phyloP scores from a whole-genome alignment of 371 early-diverging fungal species.

The Syncephalastrum racemosum region DNA sequence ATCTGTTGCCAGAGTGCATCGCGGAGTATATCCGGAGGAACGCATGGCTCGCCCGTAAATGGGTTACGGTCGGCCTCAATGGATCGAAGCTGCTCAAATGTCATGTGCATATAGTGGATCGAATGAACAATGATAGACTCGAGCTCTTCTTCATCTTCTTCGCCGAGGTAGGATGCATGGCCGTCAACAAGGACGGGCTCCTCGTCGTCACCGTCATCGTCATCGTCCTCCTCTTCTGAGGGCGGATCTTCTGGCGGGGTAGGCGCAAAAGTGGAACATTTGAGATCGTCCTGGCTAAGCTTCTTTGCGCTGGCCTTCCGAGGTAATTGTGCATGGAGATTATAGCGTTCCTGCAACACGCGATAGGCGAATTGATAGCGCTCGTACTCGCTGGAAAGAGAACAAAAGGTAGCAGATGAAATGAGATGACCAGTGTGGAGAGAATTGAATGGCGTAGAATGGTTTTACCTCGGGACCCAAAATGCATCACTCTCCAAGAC shows the following conservation, averaged over 20 bases:
- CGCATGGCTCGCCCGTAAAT: conserved; percentile 31
- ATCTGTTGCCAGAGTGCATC: conserved; percentile 60
- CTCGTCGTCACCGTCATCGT: conserved; percentile 4
- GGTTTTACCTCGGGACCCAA: conserved; percentile 59
- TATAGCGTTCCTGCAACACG: conserved; percentile 30
- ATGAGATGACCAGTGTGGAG: neutral
- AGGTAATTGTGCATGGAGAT: neutral
- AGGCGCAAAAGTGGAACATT: conserved; percentile 16
- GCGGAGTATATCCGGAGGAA: conserved; percentile 35
- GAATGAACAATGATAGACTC: conserved; percentile 31
- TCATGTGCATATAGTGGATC: conserved; percentile 60
- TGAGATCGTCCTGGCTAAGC: conserved; percentile 7
- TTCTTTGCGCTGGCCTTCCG: neutral
- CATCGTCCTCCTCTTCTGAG: neutral
- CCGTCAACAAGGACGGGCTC: neutral
- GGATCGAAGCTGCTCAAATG: conserved; percentile 51
- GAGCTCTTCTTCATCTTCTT: conserved; percentile 27
- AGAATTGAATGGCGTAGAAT: neutral
- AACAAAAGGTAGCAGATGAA: neutral
- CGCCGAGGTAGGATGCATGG: neutral
- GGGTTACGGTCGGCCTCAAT: conserved; percentile 49
- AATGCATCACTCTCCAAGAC: conserved; percentile 66
- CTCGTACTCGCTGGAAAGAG: conserved; percentile 47
- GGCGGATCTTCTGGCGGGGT: conserved; percentile 5
- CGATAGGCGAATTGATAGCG: conserved; percentile 55